Base-by-base conservation (phyloP, 306 rosid species). In the Vigna angularis region DNA sequence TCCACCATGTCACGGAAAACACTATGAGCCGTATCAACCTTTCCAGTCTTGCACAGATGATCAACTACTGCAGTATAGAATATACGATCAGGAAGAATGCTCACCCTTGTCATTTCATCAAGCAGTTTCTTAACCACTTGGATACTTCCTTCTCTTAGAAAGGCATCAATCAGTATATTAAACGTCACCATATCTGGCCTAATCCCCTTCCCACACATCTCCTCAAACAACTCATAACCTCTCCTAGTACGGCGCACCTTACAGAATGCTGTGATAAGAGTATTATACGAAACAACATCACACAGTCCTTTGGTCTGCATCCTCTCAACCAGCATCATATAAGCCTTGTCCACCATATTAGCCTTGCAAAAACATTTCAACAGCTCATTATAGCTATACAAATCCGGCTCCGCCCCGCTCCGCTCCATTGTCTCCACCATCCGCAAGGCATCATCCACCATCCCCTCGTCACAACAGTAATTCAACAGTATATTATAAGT, bases 261-360 rank as follows among this genome's bases (percentile, higher is more conserved):
- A 70, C 97, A 92, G 79, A 86, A 91, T 4, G 88, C 90, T 45
- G 79, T 65, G 14, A 95, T 89, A 62, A 92, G 65, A 10, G 98
- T 95, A 79, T 91, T 95, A 78, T 88, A 91, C 3, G 98, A 95
- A 65, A 92, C 92, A 79, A 85, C 90, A 78, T 92, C 95, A 80
- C 93, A 85, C 82, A 88, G 6, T 24, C 92, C 91, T 73, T 81
- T 86, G 7, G 68, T 45, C 88, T 90, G 87, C 97, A 95, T 95
- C 76, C 34, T 87, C 65, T 83, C 79, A 61, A 84, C 79, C 93
- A 93, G 79, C 47, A 81, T 77, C 81, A 74, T 74, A 84, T 92
- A 91, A 66, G 98, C 98, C 87, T 83, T 88, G 45, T 92, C 92
- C 22, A 84, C 69, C 79, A 78, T 71, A 66, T 82, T 78, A 34